These are phyloP conservation scores for Diaporthe australafricana DNA, from an alignment of 2,329 filamentous ascomycete genomes.

Conservation along the genomic window DNA sequence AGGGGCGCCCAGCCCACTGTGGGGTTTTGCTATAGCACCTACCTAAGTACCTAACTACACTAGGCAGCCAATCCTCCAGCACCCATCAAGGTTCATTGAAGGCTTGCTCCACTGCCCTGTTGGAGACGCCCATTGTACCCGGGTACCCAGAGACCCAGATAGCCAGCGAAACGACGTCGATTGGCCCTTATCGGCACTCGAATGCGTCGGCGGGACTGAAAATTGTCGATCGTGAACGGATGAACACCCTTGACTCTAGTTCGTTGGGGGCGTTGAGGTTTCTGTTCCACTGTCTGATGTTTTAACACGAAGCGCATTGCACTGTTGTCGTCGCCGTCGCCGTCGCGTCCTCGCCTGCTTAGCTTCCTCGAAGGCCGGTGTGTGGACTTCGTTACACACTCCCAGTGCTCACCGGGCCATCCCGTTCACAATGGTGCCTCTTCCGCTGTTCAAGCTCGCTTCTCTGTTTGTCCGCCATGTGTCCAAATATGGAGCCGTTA, in stretches of 20 bases:
- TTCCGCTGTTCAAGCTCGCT: constrained; percentile 76
- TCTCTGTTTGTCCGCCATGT: constrained; percentile 73
- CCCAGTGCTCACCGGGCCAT: background rate
- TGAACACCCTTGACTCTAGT: background rate
- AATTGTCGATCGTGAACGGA: background rate
- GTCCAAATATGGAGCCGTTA: constrained; percentile 77
- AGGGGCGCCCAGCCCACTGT: background rate
- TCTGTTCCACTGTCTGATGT: background rate
- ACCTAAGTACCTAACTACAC: background rate
- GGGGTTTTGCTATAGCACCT: background rate
- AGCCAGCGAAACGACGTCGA: constrained; percentile 9
- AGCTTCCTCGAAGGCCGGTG: background rate
- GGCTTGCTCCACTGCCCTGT: background rate
- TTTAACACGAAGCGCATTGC: background rate
- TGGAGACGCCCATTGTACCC: background rate
- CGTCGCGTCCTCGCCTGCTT: background rate
- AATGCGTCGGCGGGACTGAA: constrained; percentile 2
- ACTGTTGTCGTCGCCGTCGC: background rate
- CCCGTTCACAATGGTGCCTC: constrained; percentile 66
- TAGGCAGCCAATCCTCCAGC: background rate
- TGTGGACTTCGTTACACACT: background rate
- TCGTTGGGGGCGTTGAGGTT: background rate
- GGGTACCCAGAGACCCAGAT: background rate
- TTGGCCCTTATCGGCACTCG: background rate
- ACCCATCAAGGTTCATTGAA: background rate